Conservation (phyloP, 2,329 filamentous ascomycete species). For the Fusarium chaquense region DNA sequence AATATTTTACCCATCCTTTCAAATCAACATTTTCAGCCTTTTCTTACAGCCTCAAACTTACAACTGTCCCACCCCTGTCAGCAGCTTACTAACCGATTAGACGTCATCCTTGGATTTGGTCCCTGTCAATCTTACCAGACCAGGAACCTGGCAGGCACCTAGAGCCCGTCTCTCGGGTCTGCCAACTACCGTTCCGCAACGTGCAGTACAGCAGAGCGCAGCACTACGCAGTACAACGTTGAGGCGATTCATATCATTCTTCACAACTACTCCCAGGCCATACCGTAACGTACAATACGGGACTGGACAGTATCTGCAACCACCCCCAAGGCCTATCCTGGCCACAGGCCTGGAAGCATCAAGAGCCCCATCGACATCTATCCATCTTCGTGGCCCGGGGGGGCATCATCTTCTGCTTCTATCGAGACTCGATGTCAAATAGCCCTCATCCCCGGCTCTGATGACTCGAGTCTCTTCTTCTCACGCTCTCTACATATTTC, state of each 20-base stretch:
- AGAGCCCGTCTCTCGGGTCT: slow-evolving; percentile 26
- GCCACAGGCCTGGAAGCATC: slow-evolving; percentile 21
- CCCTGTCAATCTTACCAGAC: slow-evolving; percentile 35
- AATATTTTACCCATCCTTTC: slow-evolving; percentile 38
- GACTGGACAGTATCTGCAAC: slow-evolving; percentile 26
- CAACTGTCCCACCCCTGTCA: slow-evolving; percentile 25
- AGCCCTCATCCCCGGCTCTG: slow-evolving; percentile 28
- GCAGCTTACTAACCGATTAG: slow-evolving; percentile 46
- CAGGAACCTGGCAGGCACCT: slow-evolving; percentile 29
- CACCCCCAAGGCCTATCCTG: slow-evolving; percentile 33
- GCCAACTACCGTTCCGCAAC: slow-evolving; percentile 24
- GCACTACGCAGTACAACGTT: slow-evolving; percentile 1
- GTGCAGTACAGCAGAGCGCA: background rate
- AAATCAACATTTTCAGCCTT: slow-evolving; percentile 35
- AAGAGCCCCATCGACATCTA: slow-evolving; percentile 38
- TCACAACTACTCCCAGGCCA: background rate
- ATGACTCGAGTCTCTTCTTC: slow-evolving; percentile 23
- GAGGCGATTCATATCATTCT: background rate
- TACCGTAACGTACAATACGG: slow-evolving; percentile 3
- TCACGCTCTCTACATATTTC: slow-evolving; percentile 1
- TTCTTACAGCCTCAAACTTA: slow-evolving; percentile 19
- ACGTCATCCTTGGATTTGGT: slow-evolving; percentile 34
- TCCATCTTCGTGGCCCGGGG: slow-evolving; percentile 26
- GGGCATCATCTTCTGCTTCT: slow-evolving; percentile 31
- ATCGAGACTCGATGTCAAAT: slow-evolving; percentile 35